A percentile compares a stretch with the other conserved stretches of the same genome.
Conservation (phyloP, 2,329 filamentous ascomycete species). For the Pezicula neosporulosa region DNA sequence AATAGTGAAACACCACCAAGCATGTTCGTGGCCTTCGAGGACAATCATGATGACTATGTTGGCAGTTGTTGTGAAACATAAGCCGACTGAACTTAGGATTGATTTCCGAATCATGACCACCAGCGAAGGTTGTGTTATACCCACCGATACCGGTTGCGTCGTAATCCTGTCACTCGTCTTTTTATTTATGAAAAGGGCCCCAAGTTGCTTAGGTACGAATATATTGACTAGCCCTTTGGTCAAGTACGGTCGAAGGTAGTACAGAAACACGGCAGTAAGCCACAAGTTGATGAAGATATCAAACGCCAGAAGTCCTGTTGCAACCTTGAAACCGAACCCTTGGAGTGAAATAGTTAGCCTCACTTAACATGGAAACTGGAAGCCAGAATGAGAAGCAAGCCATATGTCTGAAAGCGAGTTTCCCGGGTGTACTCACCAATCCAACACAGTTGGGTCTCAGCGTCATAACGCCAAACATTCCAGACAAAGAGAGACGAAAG, state of each 20-base stretch:
- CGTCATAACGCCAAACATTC: constrained; percentile 1
- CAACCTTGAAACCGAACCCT: not conserved
- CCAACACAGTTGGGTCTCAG: not conserved
- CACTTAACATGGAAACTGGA: no score
- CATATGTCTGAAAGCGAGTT: no score
- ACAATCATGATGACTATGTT: constrained; percentile 6
- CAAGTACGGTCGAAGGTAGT: not conserved
- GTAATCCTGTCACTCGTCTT: not conserved
- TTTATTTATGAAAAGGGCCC: not conserved
- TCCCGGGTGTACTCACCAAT: not conserved
- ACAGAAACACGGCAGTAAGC: not conserved
- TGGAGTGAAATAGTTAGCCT: no score
- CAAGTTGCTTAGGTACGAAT: not conserved
- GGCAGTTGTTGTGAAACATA: constrained; percentile 2
- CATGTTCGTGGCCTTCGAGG: constrained; percentile 3
- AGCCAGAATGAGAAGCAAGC: no score
- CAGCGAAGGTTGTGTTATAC: constrained; percentile 2
- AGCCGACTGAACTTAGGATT: constrained; percentile 3
- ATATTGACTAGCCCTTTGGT: not conserved
- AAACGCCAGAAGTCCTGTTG: not conserved
- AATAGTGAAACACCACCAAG: constrained; percentile 5
- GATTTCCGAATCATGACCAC: constrained; percentile 6
- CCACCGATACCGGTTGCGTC: not conserved
- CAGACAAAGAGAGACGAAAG: not conserved
- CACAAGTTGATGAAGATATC: not conserved